A percentile compares a stretch with the other conserved stretches of the same genome.
Conservation (phyloP, 176 grass and related monocot genomes). For the Microstegium vimineum region DNA sequence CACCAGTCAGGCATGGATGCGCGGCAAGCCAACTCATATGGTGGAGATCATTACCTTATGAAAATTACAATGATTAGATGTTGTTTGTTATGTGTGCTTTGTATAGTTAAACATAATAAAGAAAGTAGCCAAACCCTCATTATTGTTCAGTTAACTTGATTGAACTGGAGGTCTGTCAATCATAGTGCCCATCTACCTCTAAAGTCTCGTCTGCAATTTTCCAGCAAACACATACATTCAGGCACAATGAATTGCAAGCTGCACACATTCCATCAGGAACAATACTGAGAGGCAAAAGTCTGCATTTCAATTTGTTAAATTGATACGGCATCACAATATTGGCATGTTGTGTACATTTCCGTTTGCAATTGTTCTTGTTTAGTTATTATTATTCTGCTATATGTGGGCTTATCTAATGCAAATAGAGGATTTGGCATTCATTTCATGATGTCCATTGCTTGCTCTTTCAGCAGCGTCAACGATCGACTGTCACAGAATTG, state of each 20-base stretch:
- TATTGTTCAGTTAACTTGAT: neutral
- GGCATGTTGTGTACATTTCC: neutral
- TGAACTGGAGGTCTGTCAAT: neutral
- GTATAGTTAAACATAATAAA: neutral
- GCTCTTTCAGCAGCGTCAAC: neutral
- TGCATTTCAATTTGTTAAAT: neutral
- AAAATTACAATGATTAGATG: neutral
- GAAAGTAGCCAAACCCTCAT: neutral
- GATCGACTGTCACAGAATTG: neutral
- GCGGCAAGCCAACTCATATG: neutral
- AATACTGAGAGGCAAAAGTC: neutral
- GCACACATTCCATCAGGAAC: neutral
- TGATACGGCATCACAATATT: neutral
- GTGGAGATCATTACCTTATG: neutral
- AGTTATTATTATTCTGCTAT: neutral
- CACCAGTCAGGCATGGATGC: neutral
- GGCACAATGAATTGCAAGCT: neutral
- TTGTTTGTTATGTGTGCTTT: neutral
- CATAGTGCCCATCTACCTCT: too few relatives aligned
- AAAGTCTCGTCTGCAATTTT: neutral
- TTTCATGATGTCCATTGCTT: neutral
- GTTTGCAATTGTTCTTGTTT: neutral
- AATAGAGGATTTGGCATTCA: neutral
- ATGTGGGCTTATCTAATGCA: neutral
- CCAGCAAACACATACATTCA: neutral